These are phyloP conservation scores for Xeromyces bisporus DNA, from an alignment of 495 filamentous ascomycete genomes.

Conservation along the genomic window DNA sequence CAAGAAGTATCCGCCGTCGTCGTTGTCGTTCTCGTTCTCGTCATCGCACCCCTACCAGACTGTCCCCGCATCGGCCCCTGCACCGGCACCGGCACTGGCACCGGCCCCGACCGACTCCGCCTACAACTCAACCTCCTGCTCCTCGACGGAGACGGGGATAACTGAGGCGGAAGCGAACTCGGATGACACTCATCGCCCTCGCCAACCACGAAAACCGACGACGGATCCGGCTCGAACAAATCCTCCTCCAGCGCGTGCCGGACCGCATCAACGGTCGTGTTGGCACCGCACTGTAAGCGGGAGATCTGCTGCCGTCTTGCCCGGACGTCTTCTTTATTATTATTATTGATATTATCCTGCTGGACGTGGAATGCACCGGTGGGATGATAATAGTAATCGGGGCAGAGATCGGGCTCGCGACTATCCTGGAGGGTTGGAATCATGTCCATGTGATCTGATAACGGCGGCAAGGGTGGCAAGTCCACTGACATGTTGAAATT, in stretches of 20 bases:
- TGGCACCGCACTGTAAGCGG: conserved; percentile 23
- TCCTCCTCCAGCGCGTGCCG: conserved; percentile 11
- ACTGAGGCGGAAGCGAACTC: conserved; percentile 23
- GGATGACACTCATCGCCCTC: conserved; percentile 26
- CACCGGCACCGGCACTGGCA: conserved; percentile 1
- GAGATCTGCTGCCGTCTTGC: conserved; percentile 27
- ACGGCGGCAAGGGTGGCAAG: conserved; percentile 10
- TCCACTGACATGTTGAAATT: conserved; percentile 23
- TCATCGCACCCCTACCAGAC: too few relatives aligned
- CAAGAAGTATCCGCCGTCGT: too few relatives aligned
- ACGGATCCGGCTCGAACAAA: conserved; percentile 2
- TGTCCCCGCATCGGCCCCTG: too few relatives aligned
- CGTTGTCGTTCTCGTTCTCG: too few relatives aligned
- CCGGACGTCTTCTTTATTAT: conserved; percentile 13
- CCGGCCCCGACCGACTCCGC: conserved; percentile 13
- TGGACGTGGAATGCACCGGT: conserved; percentile 2
- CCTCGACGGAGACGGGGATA: too few relatives aligned
- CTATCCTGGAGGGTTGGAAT: too few relatives aligned
- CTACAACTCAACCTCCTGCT: conserved; percentile 13
- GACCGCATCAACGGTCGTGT: conserved; percentile 18
- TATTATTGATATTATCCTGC: too few relatives aligned
- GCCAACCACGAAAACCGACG: conserved; percentile 1
- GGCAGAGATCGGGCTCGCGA: conserved; percentile 1
- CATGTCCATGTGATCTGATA: conserved; percentile 7
- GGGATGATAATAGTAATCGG: too few relatives aligned